A percentile compares a stretch with the other conserved stretches of the same genome.
Conservation (phyloP, 1,284 basidiomycete genomes). For the Fomitopsis betulina region DNA sequence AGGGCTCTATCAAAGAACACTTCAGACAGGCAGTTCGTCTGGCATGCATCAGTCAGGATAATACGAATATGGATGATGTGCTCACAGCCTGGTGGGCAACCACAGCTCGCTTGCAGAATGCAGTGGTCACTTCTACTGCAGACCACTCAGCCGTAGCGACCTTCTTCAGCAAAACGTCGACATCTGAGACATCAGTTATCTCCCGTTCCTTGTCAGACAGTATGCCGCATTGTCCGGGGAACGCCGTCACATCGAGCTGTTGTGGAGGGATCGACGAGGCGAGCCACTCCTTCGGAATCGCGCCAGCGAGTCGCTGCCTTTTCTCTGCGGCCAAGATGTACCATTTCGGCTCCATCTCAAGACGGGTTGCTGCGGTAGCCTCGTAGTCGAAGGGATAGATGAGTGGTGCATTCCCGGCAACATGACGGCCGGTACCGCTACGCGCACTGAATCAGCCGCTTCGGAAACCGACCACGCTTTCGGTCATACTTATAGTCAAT, state of each 20-base stretch:
- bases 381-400: neutral
- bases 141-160: conserved; percentile 37
- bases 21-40: conserved; percentile 50
- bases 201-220: conserved; percentile 41
- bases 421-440: too few species aligned
- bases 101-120: conserved; percentile 56
- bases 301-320: conserved; percentile 36
- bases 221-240: conserved; percentile 40
- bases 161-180: conserved; percentile 34
- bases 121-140: conserved; percentile 43
- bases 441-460: too few species aligned
- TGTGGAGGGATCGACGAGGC: conserved; percentile 26
- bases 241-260: conserved; percentile 36
- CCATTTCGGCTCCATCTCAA: conserved; percentile 30
- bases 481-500: too few species aligned
- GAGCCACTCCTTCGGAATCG: conserved; percentile 47
- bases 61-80: conserved; percentile 4
- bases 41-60: neutral
- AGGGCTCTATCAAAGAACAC: conserved; percentile 45
- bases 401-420: too few species aligned
- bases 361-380: neutral
- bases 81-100: conserved; percentile 55
- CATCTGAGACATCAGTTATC: conserved; percentile 44
- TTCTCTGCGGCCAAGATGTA: conserved; percentile 36
- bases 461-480: too few species aligned